Base-by-base conservation (phyloP, 1,284 basidiomycete species). In the Dichomitus squalens region DNA sequence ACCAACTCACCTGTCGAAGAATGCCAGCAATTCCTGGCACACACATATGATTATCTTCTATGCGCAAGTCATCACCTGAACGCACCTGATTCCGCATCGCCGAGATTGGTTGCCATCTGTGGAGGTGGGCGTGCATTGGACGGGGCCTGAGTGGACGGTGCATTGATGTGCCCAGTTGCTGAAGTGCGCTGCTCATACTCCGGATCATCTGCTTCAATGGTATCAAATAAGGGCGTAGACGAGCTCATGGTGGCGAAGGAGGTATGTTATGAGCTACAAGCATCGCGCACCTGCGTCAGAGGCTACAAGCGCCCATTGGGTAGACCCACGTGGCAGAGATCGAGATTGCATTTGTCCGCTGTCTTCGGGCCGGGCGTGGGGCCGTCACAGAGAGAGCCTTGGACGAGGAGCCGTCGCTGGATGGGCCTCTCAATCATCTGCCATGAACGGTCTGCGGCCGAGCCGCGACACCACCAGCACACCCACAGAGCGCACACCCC, bases 41-140 rank as follows among this genome's bases (percentile, higher is more conserved):
- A 49, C 34, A 54, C 54, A 39, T 9, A 41, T 18, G 33, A 40
- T 54, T 41, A 56, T 40, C 23, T 23, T 44, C 34, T 34, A 25
- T 52, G 38, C 53, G 38, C 55, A 33, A 18, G 20, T 36, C 21
- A 33, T 27, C 47, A 25, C 35, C 33, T 25, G 18, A 16, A 60
- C 80, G 55, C 54, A 87, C 89, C 90, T 59, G 87, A 79, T 74
- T 93, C 90, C 65, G 88, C 83, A 67, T 92, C 89, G 49, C 73
- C 74, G 34, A 77, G 76, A 8, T 76, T 84, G 0, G 82, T 75
- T 18, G 85, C 83, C 75, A 84, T 77, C 58, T 71, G 70, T 39
- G 73, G 69, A 49, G 69, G 60, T 50, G 75, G 73, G 48, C 74
- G 77, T 59, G 76, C 77, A 29, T 83, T 82, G 5, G 85, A 20